Evolutionary conservation across 441 rosid species (phyloP).

Genomic region (Adansonia grandidieri): DNA sequence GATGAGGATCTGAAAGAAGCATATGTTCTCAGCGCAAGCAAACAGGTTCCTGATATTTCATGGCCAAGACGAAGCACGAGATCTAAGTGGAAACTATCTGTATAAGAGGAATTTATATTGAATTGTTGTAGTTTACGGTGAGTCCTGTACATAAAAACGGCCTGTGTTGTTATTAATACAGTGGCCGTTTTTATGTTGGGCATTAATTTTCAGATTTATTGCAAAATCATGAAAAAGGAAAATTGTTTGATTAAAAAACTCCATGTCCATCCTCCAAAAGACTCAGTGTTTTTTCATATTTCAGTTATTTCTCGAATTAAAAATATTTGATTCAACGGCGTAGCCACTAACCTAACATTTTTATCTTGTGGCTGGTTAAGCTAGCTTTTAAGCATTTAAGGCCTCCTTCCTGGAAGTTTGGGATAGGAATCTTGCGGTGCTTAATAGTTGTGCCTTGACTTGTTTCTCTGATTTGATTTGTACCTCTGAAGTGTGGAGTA

Average conservation of each 20-base stretch:
- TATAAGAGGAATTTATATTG: not conserved
- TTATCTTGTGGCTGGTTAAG: not conserved
- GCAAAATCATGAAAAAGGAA: conserved; percentile 25
- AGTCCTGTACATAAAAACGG: conserved; percentile 45
- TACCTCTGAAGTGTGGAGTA: not conserved
- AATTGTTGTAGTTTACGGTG: conserved; percentile 25
- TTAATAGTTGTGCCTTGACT: not conserved
- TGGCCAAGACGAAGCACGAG: conserved; percentile 85
- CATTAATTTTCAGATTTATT: conserved; percentile 35
- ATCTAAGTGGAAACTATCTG: not conserved
- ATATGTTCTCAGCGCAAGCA: conserved; percentile 59
- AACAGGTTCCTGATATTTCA: conserved; percentile 60
- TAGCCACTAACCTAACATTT: not conserved
- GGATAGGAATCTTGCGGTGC: not conserved
- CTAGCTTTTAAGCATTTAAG: conserved; percentile 12
- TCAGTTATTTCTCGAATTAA: not conserved
- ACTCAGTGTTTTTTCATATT: not conserved
- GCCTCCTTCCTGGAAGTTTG: not conserved
- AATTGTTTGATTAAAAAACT: conserved; percentile 24
- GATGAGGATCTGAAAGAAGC: conserved; percentile 67
- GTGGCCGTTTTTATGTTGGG: conserved; percentile 45
- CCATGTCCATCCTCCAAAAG: conserved; percentile 10
- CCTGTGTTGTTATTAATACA: conserved; percentile 37
- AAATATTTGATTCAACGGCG: not conserved
- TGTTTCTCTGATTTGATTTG: conserved; percentile 5